Evolutionary conservation across 306 rosid species (phyloP), one percentile per base, ranked within the genome.

Genomic region (Dryas drummondii): DNA sequence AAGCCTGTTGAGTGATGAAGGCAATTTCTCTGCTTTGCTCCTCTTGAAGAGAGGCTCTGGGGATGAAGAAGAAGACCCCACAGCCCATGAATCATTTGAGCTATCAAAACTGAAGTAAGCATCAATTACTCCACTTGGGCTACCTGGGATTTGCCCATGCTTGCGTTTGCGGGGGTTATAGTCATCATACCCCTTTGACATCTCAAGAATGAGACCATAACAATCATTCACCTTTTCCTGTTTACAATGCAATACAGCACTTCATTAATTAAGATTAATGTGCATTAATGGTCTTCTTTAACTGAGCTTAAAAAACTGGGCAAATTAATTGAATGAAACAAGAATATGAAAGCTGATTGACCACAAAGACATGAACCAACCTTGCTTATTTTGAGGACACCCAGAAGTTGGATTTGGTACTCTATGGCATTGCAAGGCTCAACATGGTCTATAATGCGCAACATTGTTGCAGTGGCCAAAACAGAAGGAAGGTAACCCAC

Each of bases 201-300:
- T 10, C 78, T 86, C 84, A 1, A 69, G 41, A 42, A 92, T 87
- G 0, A 74, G 87, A 64, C 80, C 83, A 73, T 87, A 85, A 55
- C 99, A 94, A 12, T 89, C 89, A 13, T 89, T 85, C 27, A 90
- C 93, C 81, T 87, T 90, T 84, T 87, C 99, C 99, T 94, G 97
- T 68, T 15, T 16, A 32, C 8, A 52, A 58, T 58, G 67, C 66
- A 55, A 32, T 32, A 53, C 17, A 52, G 2, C 55, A 45, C 16
- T 62, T 58, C 46, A n/a, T 45, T 45, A 5, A 46, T 66, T 53
- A 58, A 47, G 15, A 41, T 45, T 22, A 65, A 11, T 74, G 59
- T 59, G 51, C n/a, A 55, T 73, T 47, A 54, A 66, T 66, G 55
- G 9, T 48, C 42, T 9, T 57, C 7, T 46, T 32, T 32, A 32